Evolutionary conservation across 2,329 filamentous ascomycete species (phyloP).

Genomic region (Alternaria conjuncta): DNA sequence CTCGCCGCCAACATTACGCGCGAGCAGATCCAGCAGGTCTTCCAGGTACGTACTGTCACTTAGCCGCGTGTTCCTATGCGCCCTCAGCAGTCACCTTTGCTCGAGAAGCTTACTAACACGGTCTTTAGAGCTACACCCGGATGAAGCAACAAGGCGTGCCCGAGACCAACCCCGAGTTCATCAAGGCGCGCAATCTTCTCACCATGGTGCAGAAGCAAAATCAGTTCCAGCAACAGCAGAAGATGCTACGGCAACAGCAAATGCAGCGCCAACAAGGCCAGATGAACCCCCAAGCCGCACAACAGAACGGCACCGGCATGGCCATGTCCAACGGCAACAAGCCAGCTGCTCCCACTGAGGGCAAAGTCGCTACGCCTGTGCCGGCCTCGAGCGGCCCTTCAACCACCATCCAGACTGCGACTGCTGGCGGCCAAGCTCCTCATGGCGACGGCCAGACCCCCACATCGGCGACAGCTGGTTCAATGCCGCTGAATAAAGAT

Average conservation of each 20-base stretch:
- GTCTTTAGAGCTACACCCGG: constrained; percentile 78
- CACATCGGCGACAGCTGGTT: constrained; percentile 34
- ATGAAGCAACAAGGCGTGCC: constrained; percentile 88
- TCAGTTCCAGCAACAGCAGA: constrained; percentile 52
- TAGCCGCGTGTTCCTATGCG: neutral
- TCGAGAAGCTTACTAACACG: constrained; percentile 44
- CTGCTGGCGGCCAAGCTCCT: constrained; percentile 32
- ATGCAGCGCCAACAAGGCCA: constrained; percentile 63
- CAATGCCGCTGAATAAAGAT: constrained; percentile 58
- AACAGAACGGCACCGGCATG: constrained; percentile 57
- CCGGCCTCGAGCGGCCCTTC: constrained; percentile 32
- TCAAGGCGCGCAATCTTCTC: constrained; percentile 81
- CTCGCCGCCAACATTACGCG: constrained; percentile 74
- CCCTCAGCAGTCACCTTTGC: constrained; percentile 7
- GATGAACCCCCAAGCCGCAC: constrained; percentile 53
- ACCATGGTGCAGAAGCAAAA: constrained; percentile 70
- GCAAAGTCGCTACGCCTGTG: constrained; percentile 23
- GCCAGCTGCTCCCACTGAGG: constrained; percentile 31
- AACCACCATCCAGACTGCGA: constrained; percentile 30
- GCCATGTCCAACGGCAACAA: constrained; percentile 57
- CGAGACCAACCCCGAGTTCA: constrained; percentile 82
- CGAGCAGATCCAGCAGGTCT: constrained; percentile 79
- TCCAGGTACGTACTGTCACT: constrained; percentile 59
- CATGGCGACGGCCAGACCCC: constrained; percentile 51
- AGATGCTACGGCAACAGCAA: constrained; percentile 55